Evolutionary conservation across 1,284 basidiomycete genomes (phyloP).

Genomic region (Agroathelia rolfsii): DNA sequence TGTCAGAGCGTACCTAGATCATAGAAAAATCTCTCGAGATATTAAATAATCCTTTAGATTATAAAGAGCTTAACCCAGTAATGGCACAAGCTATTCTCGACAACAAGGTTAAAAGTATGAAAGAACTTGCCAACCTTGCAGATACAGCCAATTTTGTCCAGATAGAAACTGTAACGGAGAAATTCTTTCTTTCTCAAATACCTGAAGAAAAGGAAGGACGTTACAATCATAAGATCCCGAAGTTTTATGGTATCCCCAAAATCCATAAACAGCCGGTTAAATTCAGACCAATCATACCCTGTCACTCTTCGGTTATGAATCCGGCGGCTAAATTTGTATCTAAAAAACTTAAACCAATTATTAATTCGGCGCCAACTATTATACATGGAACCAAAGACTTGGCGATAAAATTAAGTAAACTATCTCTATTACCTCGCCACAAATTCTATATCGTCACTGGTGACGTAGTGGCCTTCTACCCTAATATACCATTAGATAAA

Average conservation of each 20-base stretch:
- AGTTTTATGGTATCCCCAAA: constrained; percentile 26
- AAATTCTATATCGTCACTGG: constrained; percentile 18
- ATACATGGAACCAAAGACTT: constrained; percentile 23
- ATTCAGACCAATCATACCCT: constrained; percentile 24
- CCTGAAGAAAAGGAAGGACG: constrained; percentile 1
- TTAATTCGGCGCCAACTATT: constrained; percentile 17
- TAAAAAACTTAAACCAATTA: constrained; percentile 24
- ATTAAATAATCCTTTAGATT: constrained; percentile 10
- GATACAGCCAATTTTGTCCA: neutral
- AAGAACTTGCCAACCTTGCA: constrained; percentile 4
- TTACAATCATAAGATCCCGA: constrained; percentile 12
- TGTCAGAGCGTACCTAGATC: constrained; percentile 17
- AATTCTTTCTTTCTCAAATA: constrained; percentile 10
- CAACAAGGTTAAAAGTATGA: constrained; percentile 7
- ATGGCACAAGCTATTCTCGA: constrained; percentile 1
- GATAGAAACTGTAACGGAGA: neutral
- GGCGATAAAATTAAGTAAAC: constrained; percentile 17
- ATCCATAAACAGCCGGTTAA: constrained; percentile 26
- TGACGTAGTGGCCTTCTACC: constrained; percentile 25
- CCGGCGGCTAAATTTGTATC: constrained; percentile 22
- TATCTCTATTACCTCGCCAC: constrained; percentile 6
- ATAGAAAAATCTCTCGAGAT: constrained; percentile 13
- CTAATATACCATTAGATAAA: constrained; percentile 15
- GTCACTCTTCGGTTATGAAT: constrained; percentile 21
- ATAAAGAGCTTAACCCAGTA: constrained; percentile 1